phyloP scores from a whole-genome alignment of 2,329 filamentous ascomycete species.

The Diplodia sapinea region DNA sequence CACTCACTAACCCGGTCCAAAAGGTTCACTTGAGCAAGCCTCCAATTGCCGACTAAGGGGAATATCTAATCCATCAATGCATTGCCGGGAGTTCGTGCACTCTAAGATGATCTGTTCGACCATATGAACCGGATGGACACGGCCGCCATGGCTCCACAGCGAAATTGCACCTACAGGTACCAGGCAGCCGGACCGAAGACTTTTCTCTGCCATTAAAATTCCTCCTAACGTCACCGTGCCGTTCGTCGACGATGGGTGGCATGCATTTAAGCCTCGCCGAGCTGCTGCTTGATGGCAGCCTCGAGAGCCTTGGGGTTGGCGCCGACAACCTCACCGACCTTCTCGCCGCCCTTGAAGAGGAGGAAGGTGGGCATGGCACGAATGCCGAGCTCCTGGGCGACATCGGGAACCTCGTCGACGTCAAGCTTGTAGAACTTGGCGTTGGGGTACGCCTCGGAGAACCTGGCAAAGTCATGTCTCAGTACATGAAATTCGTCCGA shows the following conservation, averaged over 20 bases:
- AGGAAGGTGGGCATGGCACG: constrained; percentile 93
- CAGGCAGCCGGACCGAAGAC: not conserved
- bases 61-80: constrained; percentile 29
- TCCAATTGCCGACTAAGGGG: constrained; percentile 26
- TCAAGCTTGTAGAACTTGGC: constrained; percentile 88
- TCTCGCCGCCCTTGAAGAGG: constrained; percentile 79
- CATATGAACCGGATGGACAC: not conserved
- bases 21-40: constrained; percentile 15
- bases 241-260: not conserved
- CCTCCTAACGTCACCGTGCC: constrained; percentile 19
- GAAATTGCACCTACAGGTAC: not conserved
- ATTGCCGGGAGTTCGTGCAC: constrained; percentile 7
- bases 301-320: constrained; percentile 76
- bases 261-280: constrained; percentile 33
- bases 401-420: constrained; percentile 78
- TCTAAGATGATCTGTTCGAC: constrained; percentile 11
- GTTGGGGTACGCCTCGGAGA: constrained; percentile 64
- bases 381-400: constrained; percentile 78
- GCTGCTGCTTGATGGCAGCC: constrained; percentile 54
- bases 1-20: constrained; percentile 1
- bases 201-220: not conserved
- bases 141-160: not conserved
- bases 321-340: constrained; percentile 75
- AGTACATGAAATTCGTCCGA: not conserved
- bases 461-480: constrained; percentile 49